Base-by-base conservation (phyloP, 345 rosid genomes). In the Salix koriyanagi region DNA sequence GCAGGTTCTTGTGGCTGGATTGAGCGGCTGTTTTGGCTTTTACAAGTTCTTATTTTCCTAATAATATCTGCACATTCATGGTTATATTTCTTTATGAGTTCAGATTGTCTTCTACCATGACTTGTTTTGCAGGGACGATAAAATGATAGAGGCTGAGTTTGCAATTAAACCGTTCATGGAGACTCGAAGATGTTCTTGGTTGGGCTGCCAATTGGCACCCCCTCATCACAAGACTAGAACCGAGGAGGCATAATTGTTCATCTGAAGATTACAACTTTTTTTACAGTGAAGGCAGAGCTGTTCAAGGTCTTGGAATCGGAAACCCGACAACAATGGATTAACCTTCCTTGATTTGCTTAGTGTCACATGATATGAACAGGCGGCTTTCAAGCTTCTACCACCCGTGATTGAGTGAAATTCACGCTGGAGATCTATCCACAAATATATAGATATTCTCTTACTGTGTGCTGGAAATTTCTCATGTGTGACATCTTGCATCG, bases 61-160 rank as follows among this genome's bases (percentile, higher is more conserved):
- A 4, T n/a, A 56, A n/a, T 56, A n/a, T n/a, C 9, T 37, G 2
- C 23, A 8, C 4, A 30, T 67, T 67, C 23, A 15, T 32, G 25
- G 42, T 19, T 2, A 32, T 18, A 23, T 25, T 65, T 74, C 1
- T 70, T 50, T 6, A 21, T 44, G 25, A 69, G 74, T 72, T 73
- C 91, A 93, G 96, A 56, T 72, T 19, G 96, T 93, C 44, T 93
- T 91, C 26, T 97, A 95, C 77, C 81, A 79, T 76, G 97, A 91
- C 68, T 30, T 77, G 7, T 86, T 93, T 80, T 86, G 86, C 23
- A 83, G 78, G 32, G 99, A 95, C 65, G 99, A 95, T 79, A 90
- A 85, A 80, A 93, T 93, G 99, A 97, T 97, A 32, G 89, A 88
- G 19, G 97, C 97, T 2, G 97, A 90, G 79, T 83, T 95, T 76